These are phyloP conservation scores for Lepidium africanum DNA, from an alignment of 345 rosid genomes.

Conservation along the genomic window DNA sequence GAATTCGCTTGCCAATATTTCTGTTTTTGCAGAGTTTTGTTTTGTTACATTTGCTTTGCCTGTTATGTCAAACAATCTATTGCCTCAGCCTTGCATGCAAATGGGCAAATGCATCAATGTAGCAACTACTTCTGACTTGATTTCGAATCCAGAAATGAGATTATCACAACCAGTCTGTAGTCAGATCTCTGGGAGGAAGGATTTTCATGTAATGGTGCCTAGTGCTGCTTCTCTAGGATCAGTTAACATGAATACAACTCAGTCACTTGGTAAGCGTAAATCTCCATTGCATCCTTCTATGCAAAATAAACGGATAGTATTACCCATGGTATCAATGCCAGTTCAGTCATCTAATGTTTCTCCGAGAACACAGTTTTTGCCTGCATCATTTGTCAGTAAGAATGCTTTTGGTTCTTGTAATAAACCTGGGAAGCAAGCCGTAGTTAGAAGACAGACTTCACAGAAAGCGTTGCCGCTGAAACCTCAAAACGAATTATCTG, in stretches of 20 bases:
- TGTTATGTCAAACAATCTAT: constrained; percentile 50
- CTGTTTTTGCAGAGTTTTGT: neutral
- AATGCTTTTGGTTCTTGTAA: constrained; percentile 25
- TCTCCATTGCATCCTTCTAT: constrained; percentile 34
- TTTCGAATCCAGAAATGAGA: constrained; percentile 21
- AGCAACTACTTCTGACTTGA: constrained; percentile 19
- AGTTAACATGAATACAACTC: constrained; percentile 29
- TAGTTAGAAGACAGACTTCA: constrained; percentile 33
- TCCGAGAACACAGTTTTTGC: constrained; percentile 34
- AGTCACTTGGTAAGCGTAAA: constrained; percentile 50
- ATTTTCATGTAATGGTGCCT: constrained; percentile 21
- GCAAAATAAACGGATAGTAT: constrained; percentile 46
- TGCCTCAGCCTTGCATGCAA: constrained; percentile 36
- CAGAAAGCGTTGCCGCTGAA: constrained; percentile 32
- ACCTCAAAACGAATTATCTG: constrained; percentile 39
- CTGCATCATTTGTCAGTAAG: constrained; percentile 29
- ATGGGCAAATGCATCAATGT: constrained; percentile 22
- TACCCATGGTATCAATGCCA: constrained; percentile 48
- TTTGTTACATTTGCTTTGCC: constrained; percentile 17
- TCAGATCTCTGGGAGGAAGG: constrained; percentile 18
- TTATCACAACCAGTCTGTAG: constrained; percentile 3
- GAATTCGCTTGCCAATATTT: neutral
- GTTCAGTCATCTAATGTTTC: constrained; percentile 26
- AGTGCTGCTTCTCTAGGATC: constrained; percentile 27
- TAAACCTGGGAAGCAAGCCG: constrained; percentile 36